Base-by-base conservation (phyloP, 305 asterid species). In the Fraxinus sp. region DNA sequence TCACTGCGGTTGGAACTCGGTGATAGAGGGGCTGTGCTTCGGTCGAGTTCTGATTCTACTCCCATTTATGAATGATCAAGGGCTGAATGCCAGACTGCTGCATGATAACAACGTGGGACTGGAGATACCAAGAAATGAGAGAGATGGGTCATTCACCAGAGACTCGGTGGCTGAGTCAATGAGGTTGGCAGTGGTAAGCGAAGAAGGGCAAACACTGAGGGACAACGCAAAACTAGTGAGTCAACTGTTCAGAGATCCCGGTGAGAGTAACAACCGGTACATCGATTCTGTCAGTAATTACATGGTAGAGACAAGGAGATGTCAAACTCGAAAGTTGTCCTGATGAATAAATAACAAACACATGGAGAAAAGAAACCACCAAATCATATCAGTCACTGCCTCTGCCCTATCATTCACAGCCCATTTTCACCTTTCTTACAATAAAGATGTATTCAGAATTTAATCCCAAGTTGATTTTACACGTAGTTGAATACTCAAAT, bases 1-100 rank as follows among this genome's bases (percentile, higher is more conserved):
- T 36, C 98, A 95, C 79, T 93, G 98, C 30, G 98, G 98, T n/a
- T 95, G 98, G 98, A 95, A 90, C 82, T 95, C 98, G 5, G 92
- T 84, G 16, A 87, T 97, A 0, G 98, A 95, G 88, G 97, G 89
- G 0, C 90, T 95, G 0, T 78, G 92, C 13, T 88, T 88, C 3
- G 97, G 99, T 16, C 87, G 88, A 41, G 94, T 91, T 77, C 83
- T 95, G 87, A 88, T 95, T 10, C 11, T 95, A 87, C 88, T 95
- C 62, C 99, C 98, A 0, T 82, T 95, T 46, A 93, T 92, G 94
- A 94, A 95, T 80, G 99, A 95, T 78, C 98, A 95, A 75, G 99
- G 99, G 35, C 78, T 90, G 89, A 95, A 92, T 81, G 90, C 95
- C 3, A 89, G 99, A 90, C 87, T 94, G 74, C 62, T 95, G 86